Evolutionary conservation across 1,284 basidiomycete species (phyloP).

Genomic region (Ustilago hordei): DNA sequence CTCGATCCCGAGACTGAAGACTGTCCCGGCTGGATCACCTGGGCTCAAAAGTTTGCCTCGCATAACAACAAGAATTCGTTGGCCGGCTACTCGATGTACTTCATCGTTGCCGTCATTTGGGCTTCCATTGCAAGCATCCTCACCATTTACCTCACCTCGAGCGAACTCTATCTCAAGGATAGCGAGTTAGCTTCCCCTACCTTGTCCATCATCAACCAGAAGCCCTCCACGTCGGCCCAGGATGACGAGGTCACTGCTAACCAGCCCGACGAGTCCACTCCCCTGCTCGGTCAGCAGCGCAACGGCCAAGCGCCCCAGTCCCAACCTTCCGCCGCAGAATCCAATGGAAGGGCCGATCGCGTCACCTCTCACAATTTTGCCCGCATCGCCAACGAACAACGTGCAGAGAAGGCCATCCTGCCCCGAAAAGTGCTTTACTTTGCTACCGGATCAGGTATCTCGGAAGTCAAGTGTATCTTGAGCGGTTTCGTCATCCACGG

Average conservation of each 20-base stretch:
- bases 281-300: constrained; percentile 23
- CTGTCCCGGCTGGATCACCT: constrained; percentile 82
- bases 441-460: constrained; percentile 95
- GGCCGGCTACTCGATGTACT: constrained; percentile 80
- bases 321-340: background rate
- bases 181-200: constrained; percentile 19
- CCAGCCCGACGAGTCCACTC: constrained; percentile 37
- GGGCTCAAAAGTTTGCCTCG: constrained; percentile 71
- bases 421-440: constrained; percentile 71
- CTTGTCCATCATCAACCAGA: constrained; percentile 18
- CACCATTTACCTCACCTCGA: constrained; percentile 85
- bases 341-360: constrained; percentile 12
- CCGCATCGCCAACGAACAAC: constrained; percentile 44
- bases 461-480: constrained; percentile 95
- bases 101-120: constrained; percentile 70
- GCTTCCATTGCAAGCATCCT: constrained; percentile 74
- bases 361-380: constrained; percentile 17
- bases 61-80: constrained; percentile 68
- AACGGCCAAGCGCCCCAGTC: constrained; percentile 19
- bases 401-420: constrained; percentile 68
- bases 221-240: background rate
- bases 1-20: constrained; percentile 60
- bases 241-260: background rate
- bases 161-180: constrained; percentile 53
- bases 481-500: constrained; percentile 94